Percentiles rank a stretch among this genome's conserved stretches.
Conservation (phyloP, 306 rosid genomes). For the Dryas drummondii region DNA sequence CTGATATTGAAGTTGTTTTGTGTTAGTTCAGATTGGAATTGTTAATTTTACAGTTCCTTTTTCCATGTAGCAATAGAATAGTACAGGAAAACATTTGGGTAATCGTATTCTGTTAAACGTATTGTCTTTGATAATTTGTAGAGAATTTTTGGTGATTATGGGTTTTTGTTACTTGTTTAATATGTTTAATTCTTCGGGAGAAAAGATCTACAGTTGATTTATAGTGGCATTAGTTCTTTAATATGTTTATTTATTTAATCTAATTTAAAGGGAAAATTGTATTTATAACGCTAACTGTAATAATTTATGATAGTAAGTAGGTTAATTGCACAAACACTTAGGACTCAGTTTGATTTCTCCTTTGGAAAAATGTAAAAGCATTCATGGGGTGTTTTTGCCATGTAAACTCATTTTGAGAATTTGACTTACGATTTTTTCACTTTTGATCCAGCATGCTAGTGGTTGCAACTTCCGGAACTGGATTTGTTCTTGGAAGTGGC, state of each 20-base stretch:
- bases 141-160: background rate
- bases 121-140: background rate
- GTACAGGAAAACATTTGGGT: no score
- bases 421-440: constrained; percentile 4
- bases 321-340: background rate
- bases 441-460: constrained; percentile 73
- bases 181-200: background rate
- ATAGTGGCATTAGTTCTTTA: no score
- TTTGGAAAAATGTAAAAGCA: background rate
- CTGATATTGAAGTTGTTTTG: no score
- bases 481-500: constrained; percentile 85
- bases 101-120: no score
- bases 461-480: constrained; percentile 95
- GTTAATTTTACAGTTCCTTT: background rate
- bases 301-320: no score
- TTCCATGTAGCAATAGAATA: no score
- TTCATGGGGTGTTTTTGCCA: constrained; percentile 1
- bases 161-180: background rate
- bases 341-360: background rate
- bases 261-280: no score
- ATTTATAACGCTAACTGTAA: no score
- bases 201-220: no score
- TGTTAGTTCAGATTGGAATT: background rate
- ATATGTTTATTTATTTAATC: no score
- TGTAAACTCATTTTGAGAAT: constrained; percentile 3